Base-by-base conservation (phyloP, 257 asterid species). In the Gentiana dahurica region DNA sequence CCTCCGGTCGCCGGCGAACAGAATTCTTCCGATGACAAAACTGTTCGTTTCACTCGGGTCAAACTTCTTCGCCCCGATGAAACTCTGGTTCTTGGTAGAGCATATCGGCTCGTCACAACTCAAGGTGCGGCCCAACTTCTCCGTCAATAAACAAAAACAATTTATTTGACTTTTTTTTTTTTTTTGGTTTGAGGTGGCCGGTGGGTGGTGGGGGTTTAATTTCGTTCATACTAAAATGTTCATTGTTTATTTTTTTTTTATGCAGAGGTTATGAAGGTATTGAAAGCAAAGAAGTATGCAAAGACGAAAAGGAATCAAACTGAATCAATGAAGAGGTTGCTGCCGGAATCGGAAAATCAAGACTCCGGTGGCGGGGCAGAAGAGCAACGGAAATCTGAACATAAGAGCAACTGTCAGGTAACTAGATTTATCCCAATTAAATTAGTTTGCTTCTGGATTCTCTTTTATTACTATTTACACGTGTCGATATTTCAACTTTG, bases 211-310 rank as follows among this genome's bases (percentile, higher is more conserved):
- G 9, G 46, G 46, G 46, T 35, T 12, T 24, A 5, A 12, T n/a
- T 13, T 3, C 13, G 6, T 13, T 11, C 43, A 12, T 51, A 34
- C 2, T 33, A 12, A 45, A 41, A 53, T 53, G 60, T 34, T 3
- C 4, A 49, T 34, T 54, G 11, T n/a, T 58, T 64, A 3, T 13
- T 35, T 60, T 12, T 46, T 61, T 11, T 51, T n/a, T n/a, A 48
- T 76, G 67, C 81, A 89, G 97, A 89, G 79, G 97, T 86, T 60
- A 71, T 86, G 78, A 86, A 83, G 63, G 95, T 89, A 53, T 63
- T 89, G 49, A 75, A 79, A 75, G 94, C 95, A 2, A 89, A 86
- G 77, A 83, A 73, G 70, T 70, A 78, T 73, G 95, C 89, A 59
- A 89, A 84, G 79, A 80, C 74, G 90, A 78, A 71, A 78, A 80